phyloP scores from a whole-genome alignment of 768 basidiomycete genomes.

The Pisolithus microcarpus region DNA sequence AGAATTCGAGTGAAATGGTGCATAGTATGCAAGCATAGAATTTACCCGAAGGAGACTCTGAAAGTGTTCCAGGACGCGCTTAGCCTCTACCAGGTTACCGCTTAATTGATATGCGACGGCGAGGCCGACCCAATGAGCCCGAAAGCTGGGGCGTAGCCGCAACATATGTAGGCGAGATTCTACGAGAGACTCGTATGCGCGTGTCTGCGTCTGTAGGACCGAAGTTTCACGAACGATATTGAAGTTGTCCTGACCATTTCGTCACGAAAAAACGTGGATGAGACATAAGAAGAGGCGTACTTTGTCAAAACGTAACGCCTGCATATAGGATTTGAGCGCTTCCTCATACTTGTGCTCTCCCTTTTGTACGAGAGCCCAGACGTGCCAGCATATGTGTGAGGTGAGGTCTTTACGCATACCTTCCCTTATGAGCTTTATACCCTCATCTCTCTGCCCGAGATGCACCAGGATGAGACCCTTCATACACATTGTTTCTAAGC shows the following conservation, averaged over 20 bases:
- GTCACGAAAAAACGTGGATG: conserved; percentile 4
- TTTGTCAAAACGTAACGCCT: conserved; percentile 84
- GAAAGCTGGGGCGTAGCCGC: conserved; percentile 69
- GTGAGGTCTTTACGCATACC: conserved; percentile 74
- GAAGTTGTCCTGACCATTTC: conserved; percentile 67
- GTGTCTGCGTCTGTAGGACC: conserved; percentile 80
- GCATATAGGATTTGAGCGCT: conserved; percentile 85
- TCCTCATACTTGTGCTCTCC: conserved; percentile 93
- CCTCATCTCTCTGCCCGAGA: conserved; percentile 74
- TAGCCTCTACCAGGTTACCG: conserved; percentile 64
- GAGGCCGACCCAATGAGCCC: conserved; percentile 84
- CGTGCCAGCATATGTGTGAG: conserved; percentile 97
- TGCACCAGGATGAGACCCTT: conserved; percentile 84
- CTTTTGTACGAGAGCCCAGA: conserved; percentile 91
- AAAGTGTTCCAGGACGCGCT: conserved; percentile 67
- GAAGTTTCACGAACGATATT: conserved; percentile 91
- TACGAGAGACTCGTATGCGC: conserved; percentile 69
- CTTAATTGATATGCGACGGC: conserved; percentile 86
- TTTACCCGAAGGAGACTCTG: conserved; percentile 61
- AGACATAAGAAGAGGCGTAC: conserved; percentile 37
- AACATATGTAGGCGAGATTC: conserved; percentile 80
- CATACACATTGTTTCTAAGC: conserved; percentile 88
- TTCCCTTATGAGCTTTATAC: conserved; percentile 76
- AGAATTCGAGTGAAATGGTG: conserved; percentile 6
- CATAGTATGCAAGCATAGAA: not conserved